phyloP scores from a whole-genome alignment of 345 rosid genomes.

The Murraya koenigii region DNA sequence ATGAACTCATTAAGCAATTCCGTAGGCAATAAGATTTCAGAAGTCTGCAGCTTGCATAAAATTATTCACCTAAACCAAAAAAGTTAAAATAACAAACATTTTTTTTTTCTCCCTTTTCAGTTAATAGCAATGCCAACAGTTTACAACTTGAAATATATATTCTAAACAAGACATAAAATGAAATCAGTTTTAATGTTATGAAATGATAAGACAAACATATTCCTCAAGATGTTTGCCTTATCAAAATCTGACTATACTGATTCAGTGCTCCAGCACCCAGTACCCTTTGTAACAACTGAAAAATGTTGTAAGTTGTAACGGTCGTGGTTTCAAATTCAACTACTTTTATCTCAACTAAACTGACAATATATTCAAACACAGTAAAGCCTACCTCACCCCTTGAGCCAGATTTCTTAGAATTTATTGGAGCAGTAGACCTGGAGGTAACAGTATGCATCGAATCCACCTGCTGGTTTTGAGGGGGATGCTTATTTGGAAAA shows the following conservation, averaged over 20 bases:
- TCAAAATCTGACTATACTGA: background rate
- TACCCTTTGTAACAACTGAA: background rate
- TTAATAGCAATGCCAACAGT: background rate
- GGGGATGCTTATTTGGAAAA: constrained; percentile 29
- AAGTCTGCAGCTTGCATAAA: background rate
- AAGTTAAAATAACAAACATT: background rate
- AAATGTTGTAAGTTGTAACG: background rate
- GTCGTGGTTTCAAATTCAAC: background rate
- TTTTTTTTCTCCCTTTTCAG: background rate
- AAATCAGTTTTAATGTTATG: background rate
- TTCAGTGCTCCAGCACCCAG: background rate
- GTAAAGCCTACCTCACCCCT: constrained; percentile 66
- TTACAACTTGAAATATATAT: background rate
- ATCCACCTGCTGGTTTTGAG: constrained; percentile 39
- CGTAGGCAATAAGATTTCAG: background rate
- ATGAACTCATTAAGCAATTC: background rate
- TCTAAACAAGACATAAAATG: background rate
- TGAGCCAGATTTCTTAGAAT: constrained; percentile 53
- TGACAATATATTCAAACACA: background rate
- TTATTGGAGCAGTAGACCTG: constrained; percentile 21
- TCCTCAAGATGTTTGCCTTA: background rate
- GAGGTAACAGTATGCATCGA: constrained; percentile 33
- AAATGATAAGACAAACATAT: background rate
- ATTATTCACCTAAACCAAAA: background rate
- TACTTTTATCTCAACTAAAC: background rate